These are phyloP conservation scores for Polytolypa hystricis DNA, from an alignment of 2,329 filamentous ascomycete genomes.

Conservation along the genomic window DNA sequence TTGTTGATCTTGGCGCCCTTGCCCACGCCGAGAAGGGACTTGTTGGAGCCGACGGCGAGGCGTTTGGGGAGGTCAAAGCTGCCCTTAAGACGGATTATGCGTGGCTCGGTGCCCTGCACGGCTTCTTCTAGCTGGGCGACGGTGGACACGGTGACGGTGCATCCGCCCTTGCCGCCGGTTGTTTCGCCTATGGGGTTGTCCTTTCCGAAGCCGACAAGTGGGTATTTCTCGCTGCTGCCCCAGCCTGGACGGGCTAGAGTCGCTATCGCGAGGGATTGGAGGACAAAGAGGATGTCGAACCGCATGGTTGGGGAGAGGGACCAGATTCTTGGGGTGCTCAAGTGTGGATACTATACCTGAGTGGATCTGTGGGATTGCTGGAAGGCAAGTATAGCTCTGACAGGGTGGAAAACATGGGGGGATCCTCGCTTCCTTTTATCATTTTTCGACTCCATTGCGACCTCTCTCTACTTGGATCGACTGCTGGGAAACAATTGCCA, in stretches of 20 bases:
- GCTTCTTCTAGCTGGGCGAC: constrained; percentile 35
- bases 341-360: too few relatives aligned
- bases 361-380: too few relatives aligned
- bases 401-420: too few relatives aligned
- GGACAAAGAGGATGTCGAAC: not conserved
- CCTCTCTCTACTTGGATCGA: too few relatives aligned
- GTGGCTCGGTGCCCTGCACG: constrained; percentile 31
- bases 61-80: constrained; percentile 32
- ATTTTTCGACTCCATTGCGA: too few relatives aligned
- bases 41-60: constrained; percentile 37
- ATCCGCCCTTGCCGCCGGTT: constrained; percentile 35
- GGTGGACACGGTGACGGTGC: constrained; percentile 37
- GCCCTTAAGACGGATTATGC: constrained; percentile 36
- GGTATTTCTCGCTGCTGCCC: constrained; percentile 1
- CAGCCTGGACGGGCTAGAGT: not conserved
- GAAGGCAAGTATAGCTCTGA: too few relatives aligned
- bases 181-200: constrained; percentile 30
- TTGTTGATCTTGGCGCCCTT: constrained; percentile 26
- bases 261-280: not conserved
- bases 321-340: too few relatives aligned
- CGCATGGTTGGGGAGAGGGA: too few relatives aligned
- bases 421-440: too few relatives aligned
- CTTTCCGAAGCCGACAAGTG: constrained; percentile 14
- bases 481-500: too few relatives aligned
- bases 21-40: constrained; percentile 31